These are phyloP conservation scores for Castanospermum australe DNA, from an alignment of 306 rosid species.

Conservation along the genomic window DNA sequence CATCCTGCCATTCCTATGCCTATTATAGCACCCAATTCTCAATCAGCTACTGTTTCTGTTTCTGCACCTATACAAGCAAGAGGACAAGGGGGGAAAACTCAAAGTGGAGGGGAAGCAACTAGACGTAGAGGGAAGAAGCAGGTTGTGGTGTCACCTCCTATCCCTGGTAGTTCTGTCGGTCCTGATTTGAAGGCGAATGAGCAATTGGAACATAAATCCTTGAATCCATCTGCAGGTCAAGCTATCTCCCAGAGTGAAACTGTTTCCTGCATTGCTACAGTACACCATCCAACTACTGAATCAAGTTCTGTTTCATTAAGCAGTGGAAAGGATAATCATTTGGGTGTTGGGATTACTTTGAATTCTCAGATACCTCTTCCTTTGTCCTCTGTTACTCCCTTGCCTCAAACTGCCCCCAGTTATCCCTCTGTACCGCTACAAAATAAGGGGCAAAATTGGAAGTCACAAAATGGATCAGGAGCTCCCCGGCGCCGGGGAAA, in stretches of 20 bases:
- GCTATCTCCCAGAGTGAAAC: conserved; percentile 40
- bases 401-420: conserved; percentile 50
- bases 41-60: conserved; percentile 35
- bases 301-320: conserved; percentile 50
- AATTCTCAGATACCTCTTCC: conserved; percentile 48
- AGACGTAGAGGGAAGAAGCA: conserved; percentile 86
- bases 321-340: conserved; percentile 34
- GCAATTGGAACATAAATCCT: conserved; percentile 44
- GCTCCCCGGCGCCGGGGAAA: conserved; percentile 80
- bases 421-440: conserved; percentile 42
- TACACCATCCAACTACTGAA: conserved; percentile 35
- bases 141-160: conserved; percentile 41
- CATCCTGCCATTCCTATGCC: conserved; percentile 41
- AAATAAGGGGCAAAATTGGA: conserved; percentile 56
- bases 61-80: conserved; percentile 53
- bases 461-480: conserved; percentile 60
- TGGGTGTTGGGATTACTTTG: conserved; percentile 41
- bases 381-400: conserved; percentile 45
- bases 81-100: conserved; percentile 72
- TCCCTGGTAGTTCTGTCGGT: conserved; percentile 45
- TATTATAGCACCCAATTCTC: conserved; percentile 41
- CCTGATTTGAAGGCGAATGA: conserved; percentile 57
- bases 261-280: conserved; percentile 38
- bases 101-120: conserved; percentile 55
- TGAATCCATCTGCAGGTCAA: conserved; percentile 43